Evolutionary conservation across 306 rosid genomes (phyloP), one percentile per base, ranked within the genome.

Genomic region (Citrullus amarus): DNA sequence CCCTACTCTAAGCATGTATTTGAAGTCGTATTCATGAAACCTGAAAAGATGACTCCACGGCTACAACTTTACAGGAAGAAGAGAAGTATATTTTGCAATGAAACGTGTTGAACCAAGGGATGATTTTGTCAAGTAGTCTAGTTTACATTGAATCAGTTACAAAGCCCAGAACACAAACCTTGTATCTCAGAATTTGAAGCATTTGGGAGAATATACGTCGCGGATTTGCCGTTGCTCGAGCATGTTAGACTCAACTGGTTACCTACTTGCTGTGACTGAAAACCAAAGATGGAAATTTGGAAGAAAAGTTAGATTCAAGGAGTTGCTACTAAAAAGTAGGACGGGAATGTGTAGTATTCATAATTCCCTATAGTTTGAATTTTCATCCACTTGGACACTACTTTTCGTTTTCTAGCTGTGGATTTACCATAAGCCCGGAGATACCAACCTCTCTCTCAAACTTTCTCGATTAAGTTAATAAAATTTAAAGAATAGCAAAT

Each of bases 231-330:
- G 79, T 86, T 94, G 86, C 82, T 90, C 7, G 96, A 88, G 90
- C 98, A 94, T 25, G 97, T 94, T 51, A 94, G 51, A 46, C 79
- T 89, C 78, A 87, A 80, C 89, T 94, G 95, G 84, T 84, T 85
- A 39, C 93, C 97, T 14, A 82, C 63, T 83, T 92, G 96, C 84
- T 48, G 82, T 62, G 96, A 79, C 98, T 94, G 98, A 87, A 82
- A 74, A 84, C 44, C 67, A 62, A 18, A 46, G 9, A 80, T 65
- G 16, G 28, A 22, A 70, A 56, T 44, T 20, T 20, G 11, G 39
- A 80, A 79, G 28, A 72, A 74, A 73, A 63, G 58, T 81, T 41
- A 81, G 65, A 81, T 57, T 28, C 12, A 56, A 56, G 59, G 10
- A 55, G 12, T 22, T 9, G 66, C 32, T 57, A 57, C 5, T 25